Conservation (phyloP, 2,329 filamentous ascomycete genomes). For the Pleomassaria siparia region DNA sequence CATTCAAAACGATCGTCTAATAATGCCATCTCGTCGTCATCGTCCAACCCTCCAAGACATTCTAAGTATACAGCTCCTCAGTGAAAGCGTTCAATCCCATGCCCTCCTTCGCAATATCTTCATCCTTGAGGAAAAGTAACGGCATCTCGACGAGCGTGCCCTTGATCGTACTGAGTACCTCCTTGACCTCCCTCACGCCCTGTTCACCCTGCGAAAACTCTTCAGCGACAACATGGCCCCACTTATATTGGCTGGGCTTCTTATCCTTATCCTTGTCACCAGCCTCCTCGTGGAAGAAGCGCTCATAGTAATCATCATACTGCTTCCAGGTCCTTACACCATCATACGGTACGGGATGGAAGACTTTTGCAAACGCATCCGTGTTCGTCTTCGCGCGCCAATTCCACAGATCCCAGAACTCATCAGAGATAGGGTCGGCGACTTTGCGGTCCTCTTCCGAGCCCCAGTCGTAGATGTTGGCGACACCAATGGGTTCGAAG, state of each 20-base stretch:
- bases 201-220: constrained; percentile 48
- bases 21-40: background rate
- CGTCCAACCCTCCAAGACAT: background rate
- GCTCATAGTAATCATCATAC: constrained; percentile 71
- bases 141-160: constrained; percentile 79
- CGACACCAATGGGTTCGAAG: constrained; percentile 58
- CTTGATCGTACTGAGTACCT: constrained; percentile 71
- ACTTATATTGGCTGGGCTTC: constrained; percentile 66
- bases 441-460: constrained; percentile 59
- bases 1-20: background rate
- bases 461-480: constrained; percentile 56
- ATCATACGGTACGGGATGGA: constrained; percentile 76
- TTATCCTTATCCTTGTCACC: constrained; percentile 42
- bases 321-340: constrained; percentile 69
- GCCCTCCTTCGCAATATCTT: constrained; percentile 84
- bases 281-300: constrained; percentile 59
- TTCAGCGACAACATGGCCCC: constrained; percentile 77
- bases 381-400: constrained; percentile 75
- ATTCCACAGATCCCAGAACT: constrained; percentile 73
- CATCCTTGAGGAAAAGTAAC: constrained; percentile 78
- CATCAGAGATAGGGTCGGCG: constrained; percentile 68
- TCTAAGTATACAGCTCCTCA: constrained; percentile 49
- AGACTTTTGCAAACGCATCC: constrained; percentile 75
- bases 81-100: constrained; percentile 58
- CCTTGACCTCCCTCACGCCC: constrained; percentile 54